Conservation (phyloP, 495 filamentous ascomycete species). For the Melanomma pulvis-pyrius region DNA sequence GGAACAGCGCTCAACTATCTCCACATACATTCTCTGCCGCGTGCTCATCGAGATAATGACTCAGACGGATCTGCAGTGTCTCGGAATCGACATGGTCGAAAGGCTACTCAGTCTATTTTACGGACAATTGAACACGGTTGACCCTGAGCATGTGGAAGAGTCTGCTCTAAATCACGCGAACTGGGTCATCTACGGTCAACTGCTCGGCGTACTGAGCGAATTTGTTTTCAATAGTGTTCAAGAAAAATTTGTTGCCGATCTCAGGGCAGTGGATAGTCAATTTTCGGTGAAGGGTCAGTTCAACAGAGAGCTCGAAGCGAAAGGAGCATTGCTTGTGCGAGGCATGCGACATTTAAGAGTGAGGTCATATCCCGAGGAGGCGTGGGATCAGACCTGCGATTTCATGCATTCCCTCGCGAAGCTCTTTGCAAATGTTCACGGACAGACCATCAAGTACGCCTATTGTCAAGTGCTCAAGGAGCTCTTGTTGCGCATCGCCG, state of each 20-base stretch:
- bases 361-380: conserved; percentile 66
- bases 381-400: conserved; percentile 84
- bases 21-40: conserved; percentile 91
- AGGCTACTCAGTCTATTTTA: conserved; percentile 94
- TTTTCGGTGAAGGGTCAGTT: conserved; percentile 62
- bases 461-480: conserved; percentile 91
- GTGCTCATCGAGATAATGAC: conserved; percentile 92
- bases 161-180: conserved; percentile 87
- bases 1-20: conserved; percentile 85
- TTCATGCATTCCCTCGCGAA: conserved; percentile 80
- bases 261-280: conserved; percentile 75
- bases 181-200: conserved; percentile 88
- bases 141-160: conserved; percentile 74
- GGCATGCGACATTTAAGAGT: conserved; percentile 89
- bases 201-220: conserved; percentile 93
- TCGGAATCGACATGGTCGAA: conserved; percentile 85
- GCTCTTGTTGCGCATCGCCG: conserved; percentile 84
- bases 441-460: conserved; percentile 84
- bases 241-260: conserved; percentile 75
- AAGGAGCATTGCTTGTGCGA: conserved; percentile 78
- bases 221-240: conserved; percentile 84
- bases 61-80: conserved; percentile 78
- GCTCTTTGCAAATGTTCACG: conserved; percentile 81
- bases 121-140: conserved; percentile 82
- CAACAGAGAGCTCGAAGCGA: conserved; percentile 68